These are phyloP conservation scores for Durusdinium trenchii DNA, from an alignment of 73 alveolate genomes.

Conservation along the genomic window DNA sequence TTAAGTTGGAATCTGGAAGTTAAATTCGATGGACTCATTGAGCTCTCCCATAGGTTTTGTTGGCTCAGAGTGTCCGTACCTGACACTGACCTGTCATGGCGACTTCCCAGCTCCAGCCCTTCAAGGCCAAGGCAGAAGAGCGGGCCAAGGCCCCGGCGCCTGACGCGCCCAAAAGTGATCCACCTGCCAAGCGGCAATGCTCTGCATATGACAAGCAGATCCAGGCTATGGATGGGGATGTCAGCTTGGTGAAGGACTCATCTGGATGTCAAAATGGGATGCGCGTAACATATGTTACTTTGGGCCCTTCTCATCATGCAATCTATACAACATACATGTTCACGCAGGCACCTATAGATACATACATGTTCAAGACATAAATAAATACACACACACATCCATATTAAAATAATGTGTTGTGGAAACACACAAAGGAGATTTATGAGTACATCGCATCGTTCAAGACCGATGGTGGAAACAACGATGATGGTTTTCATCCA, in stretches of 20 bases:
- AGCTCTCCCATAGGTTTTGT: not conserved
- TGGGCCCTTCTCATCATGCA: not conserved
- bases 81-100: not conserved
- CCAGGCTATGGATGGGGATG: not conserved
- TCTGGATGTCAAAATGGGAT: not conserved
- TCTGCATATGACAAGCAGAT: not conserved
- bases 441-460: not conserved
- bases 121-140: slow-evolving; percentile 42
- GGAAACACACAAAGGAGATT: not conserved
- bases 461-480: not conserved
- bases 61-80: not conserved
- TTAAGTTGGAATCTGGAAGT: not conserved
- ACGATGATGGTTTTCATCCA: not conserved
- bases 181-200: not conserved
- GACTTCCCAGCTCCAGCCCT: not conserved
- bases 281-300: not conserved
- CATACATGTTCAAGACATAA: too few relatives aligned
- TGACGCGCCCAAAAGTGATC: not conserved
- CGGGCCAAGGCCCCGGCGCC: not conserved
- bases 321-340: not conserved
- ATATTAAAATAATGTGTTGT: too few relatives aligned
- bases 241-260: not conserved
- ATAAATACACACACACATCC: too few relatives aligned
- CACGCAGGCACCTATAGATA: too few relatives aligned
- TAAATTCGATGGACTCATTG: slow-evolving; percentile 13